phyloP scores from a whole-genome alignment of 75 land plant genomes.

The Cunninghamia lanceolata region DNA sequence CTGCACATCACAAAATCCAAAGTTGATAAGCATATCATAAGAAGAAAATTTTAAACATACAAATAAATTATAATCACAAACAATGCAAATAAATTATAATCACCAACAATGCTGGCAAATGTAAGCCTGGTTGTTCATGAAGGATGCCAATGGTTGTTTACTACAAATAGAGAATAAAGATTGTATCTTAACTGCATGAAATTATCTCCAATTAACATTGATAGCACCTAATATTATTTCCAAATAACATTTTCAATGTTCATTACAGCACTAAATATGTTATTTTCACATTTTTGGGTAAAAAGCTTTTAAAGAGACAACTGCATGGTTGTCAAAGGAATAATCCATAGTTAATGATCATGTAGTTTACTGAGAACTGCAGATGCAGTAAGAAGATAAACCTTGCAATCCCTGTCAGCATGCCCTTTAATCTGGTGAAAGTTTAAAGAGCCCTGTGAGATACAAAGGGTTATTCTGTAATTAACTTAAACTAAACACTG shows the following conservation, averaged over 20 bases:
- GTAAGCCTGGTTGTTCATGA: not conserved
- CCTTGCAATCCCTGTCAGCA: not conserved
- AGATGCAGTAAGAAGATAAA: not conserved
- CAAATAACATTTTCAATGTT: too few species aligned
- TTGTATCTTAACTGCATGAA: not conserved
- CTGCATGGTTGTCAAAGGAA: not conserved
- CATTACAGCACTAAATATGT: not conserved
- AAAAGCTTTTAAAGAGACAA: too few species aligned
- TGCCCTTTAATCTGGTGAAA: not conserved
- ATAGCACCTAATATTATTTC: not conserved
- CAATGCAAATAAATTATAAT: not conserved
- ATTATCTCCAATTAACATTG: not conserved
- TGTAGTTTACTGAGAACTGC: not conserved
- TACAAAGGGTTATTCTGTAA: too few species aligned
- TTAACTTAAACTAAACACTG: too few species aligned
- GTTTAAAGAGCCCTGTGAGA: not conserved
- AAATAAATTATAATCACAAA: not conserved
- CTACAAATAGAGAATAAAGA: too few species aligned
- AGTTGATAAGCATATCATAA: too few species aligned
- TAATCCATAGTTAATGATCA: not conserved
- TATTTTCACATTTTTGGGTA: not conserved
- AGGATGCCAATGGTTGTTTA: not conserved
- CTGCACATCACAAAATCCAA: slow-evolving; percentile 6
- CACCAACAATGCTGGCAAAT: not conserved
- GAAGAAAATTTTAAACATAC: not conserved